A percentile compares a stretch with the other conserved stretches of the same genome.
Evolutionary conservation across 1,139 yeast species (phyloP).

Genomic region (Saccharomyces hybrid): DNA sequence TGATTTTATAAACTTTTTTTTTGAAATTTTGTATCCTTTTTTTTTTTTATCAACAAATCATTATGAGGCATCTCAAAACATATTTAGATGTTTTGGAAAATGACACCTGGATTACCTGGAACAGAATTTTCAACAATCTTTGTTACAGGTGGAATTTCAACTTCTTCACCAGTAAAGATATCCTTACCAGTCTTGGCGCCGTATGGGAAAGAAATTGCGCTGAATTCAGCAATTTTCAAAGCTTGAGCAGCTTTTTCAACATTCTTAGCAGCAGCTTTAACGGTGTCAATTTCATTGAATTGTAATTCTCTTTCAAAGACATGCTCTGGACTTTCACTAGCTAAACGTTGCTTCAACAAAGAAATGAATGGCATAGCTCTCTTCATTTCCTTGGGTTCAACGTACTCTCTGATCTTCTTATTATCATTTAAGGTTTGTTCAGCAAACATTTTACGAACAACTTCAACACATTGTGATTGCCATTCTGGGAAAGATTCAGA

Average conservation of each 20-base stretch:
- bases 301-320: conserved; percentile 84
- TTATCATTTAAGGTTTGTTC: conserved; percentile 53
- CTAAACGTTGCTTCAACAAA: conserved; percentile 69
- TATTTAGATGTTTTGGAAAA: conserved; percentile 48
- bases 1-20: not conserved
- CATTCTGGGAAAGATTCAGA: conserved; percentile 89
- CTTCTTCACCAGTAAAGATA: conserved; percentile 61
- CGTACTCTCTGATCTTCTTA: conserved; percentile 50
- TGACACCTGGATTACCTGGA: conserved; percentile 90
- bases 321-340: conserved; percentile 54
- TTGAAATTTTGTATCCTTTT: not conserved
- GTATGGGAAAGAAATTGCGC: conserved; percentile 50
- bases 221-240: conserved; percentile 43
- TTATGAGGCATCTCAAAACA: not conserved
- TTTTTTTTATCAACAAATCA: not conserved
- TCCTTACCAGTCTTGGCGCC: conserved; percentile 59
- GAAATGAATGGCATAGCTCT: conserved; percentile 97
- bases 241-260: conserved; percentile 62
- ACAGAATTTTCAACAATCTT: conserved; percentile 76
- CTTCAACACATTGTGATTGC: conserved; percentile 83
- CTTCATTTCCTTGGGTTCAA: conserved; percentile 72
- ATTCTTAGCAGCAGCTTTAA: conserved; percentile 47
- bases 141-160: conserved; percentile 53
- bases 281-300: conserved; percentile 67
- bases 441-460: conserved; percentile 75